These are phyloP conservation scores for Ajuga chamaepitys DNA, from an alignment of 257 asterid genomes.

Conservation along the genomic window DNA sequence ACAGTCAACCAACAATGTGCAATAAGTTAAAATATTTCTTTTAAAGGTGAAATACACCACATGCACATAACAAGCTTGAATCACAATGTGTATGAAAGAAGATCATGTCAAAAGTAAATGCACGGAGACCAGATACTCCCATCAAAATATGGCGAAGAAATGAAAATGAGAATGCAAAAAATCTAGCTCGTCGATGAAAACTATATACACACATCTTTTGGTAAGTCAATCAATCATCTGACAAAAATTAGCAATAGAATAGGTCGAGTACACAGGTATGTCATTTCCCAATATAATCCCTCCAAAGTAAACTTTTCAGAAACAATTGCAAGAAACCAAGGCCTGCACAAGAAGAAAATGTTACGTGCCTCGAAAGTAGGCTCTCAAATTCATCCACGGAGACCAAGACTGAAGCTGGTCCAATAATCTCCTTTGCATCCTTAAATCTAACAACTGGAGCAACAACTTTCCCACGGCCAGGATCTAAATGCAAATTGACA, in stretches of 20 bases:
- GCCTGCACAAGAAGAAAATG: slow-evolving; percentile 1
- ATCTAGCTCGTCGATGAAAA: neutral
- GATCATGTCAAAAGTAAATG: neutral
- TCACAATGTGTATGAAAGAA: neutral
- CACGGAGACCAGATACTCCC: neutral
- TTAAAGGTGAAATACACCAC: too few species aligned
- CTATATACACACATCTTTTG: neutral
- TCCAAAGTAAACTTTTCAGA: neutral
- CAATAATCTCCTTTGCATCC: slow-evolving; percentile 40
- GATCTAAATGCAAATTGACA: slow-evolving; percentile 45
- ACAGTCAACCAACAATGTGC: neutral
- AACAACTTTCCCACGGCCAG: slow-evolving; percentile 78
- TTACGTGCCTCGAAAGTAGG: slow-evolving; percentile 64
- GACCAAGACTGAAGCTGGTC: slow-evolving; percentile 58
- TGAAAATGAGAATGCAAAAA: neutral
- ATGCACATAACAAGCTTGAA: neutral
- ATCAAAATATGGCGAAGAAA: neutral
- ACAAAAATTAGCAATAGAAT: neutral
- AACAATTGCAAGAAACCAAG: slow-evolving; percentile 1
- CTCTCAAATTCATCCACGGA: slow-evolving; percentile 68
- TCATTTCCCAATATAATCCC: neutral
- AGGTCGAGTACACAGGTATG: neutral
- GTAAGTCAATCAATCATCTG: neutral
- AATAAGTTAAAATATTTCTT: too few species aligned
- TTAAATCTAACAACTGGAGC: slow-evolving; percentile 68